These are phyloP conservation scores for Polyporus arcularius DNA, from an alignment of 768 basidiomycete genomes.

Conservation along the genomic window DNA sequence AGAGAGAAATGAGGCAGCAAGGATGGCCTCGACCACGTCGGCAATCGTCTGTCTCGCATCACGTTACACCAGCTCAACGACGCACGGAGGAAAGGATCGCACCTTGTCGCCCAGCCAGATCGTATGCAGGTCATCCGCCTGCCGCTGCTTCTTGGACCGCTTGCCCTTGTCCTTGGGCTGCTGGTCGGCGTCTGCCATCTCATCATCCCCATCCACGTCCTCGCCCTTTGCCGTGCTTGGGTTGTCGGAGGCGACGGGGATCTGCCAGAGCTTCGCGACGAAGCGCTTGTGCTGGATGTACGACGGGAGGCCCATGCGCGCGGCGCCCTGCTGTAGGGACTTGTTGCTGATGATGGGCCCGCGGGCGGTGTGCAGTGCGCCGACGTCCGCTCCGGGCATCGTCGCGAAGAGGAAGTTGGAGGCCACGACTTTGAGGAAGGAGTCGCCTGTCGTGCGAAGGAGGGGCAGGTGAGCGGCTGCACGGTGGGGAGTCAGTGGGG, in stretches of 20 bases:
- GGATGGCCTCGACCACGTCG: conserved; percentile 83
- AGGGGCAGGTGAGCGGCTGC: not conserved
- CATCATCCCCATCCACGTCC: conserved; percentile 9
- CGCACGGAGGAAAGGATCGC: too few species aligned
- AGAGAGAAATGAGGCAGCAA: conserved; percentile 78
- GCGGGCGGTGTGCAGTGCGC: conserved; percentile 64
- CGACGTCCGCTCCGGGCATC: conserved; percentile 64
- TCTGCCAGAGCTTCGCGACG: conserved; percentile 64
- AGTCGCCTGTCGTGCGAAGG: conserved; percentile 57
- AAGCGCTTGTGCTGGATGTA: conserved; percentile 78
- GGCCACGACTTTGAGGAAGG: conserved; percentile 78
- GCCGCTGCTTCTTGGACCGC: conserved; percentile 42
- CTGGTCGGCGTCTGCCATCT: conserved; percentile 5
- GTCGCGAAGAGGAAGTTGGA: conserved; percentile 76
- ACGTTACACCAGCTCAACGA: too few species aligned
- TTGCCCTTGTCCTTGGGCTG: conserved; percentile 15
- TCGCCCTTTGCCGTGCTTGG: conserved; percentile 5
- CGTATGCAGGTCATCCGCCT: conserved; percentile 41
- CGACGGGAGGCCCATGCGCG: conserved; percentile 59
- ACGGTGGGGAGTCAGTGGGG: not conserved
- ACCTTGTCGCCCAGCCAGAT: conserved; percentile 83
- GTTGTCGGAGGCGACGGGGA: conserved; percentile 29
- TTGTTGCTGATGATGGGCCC: conserved; percentile 77
- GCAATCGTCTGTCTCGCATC: conserved; percentile 60
- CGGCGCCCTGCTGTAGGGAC: conserved; percentile 56